phyloP scores from a whole-genome alignment of 257 asterid genomes.

The Knoxia roxburghii region DNA sequence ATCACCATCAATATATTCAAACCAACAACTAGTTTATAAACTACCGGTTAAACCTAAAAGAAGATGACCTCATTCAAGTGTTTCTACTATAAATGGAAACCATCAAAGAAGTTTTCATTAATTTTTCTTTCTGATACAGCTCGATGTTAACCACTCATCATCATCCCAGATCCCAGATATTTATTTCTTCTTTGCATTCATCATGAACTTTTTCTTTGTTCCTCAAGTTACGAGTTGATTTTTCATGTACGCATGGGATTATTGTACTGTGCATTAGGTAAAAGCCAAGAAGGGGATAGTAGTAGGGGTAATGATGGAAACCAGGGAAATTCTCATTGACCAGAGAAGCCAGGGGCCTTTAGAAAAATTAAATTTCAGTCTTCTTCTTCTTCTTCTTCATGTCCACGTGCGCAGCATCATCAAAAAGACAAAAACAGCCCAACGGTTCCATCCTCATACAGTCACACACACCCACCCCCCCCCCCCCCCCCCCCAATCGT shows the following conservation, averaged over 20 bases:
- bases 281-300: neutral
- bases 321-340: too few relatives aligned
- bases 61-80: conserved; percentile 16
- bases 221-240: too few relatives aligned
- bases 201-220: too few relatives aligned
- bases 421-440: conserved; percentile 21
- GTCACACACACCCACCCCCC: too few relatives aligned
- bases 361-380: too few relatives aligned
- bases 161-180: conserved; percentile 12
- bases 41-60: conserved; percentile 8
- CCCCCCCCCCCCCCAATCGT: neutral
- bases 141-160: too few relatives aligned
- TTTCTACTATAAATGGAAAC: conserved; percentile 31
- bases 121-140: too few relatives aligned
- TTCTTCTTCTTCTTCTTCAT: neutral
- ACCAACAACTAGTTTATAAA: neutral
- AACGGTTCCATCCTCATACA: conserved; percentile 15
- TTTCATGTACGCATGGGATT: too few relatives aligned
- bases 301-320: conserved; percentile 6
- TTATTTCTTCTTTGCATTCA: conserved; percentile 23
- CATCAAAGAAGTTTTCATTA: conserved; percentile 29
- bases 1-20: neutral
- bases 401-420: conserved; percentile 24
- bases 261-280: conserved; percentile 18
- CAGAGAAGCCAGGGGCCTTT: too few relatives aligned